Evolutionary conservation across 768 basidiomycete genomes (phyloP).

Genomic region (Mycena albidolilacea): DNA sequence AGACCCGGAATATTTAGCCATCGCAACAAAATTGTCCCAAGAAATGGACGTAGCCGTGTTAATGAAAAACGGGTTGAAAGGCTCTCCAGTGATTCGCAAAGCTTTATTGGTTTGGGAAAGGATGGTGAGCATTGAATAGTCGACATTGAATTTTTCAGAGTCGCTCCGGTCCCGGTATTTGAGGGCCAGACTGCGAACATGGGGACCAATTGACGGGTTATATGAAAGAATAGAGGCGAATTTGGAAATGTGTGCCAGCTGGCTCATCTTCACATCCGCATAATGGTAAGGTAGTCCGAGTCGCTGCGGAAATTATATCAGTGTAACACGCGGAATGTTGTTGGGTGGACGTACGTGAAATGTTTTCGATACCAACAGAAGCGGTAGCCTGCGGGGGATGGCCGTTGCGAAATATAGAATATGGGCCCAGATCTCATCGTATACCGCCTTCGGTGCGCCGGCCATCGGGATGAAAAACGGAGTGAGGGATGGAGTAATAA

Average conservation of each 20-base stretch:
- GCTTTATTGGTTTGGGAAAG: slow-evolving; percentile 1
- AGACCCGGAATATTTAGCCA: slow-evolving; percentile 1
- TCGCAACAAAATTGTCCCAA: slow-evolving; percentile 7
- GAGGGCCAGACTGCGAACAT: background rate
- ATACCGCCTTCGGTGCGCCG: background rate
- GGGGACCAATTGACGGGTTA: background rate
- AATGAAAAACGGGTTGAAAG: background rate
- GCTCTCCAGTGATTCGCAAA: background rate
- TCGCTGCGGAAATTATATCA: background rate
- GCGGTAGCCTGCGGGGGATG: background rate
- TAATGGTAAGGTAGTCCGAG: background rate
- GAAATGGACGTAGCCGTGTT: background rate
- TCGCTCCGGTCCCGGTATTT: too few relatives aligned
- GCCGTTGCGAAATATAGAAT: slow-evolving; percentile 19
- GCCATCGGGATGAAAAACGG: slow-evolving; percentile 17
- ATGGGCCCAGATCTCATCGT: slow-evolving; percentile 14
- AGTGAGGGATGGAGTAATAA: slow-evolving; percentile 4
- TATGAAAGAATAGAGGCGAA: background rate
- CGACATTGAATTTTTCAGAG: background rate
- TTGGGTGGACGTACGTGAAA: background rate
- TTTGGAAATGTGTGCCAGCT: background rate
- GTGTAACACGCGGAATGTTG: background rate
- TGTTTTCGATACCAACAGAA: background rate
- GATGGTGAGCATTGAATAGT: background rate
- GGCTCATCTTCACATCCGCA: background rate